Evolutionary conservation across 2,329 filamentous ascomycete genomes (phyloP).

Genomic region (Sphaerostilbella broomeana): DNA sequence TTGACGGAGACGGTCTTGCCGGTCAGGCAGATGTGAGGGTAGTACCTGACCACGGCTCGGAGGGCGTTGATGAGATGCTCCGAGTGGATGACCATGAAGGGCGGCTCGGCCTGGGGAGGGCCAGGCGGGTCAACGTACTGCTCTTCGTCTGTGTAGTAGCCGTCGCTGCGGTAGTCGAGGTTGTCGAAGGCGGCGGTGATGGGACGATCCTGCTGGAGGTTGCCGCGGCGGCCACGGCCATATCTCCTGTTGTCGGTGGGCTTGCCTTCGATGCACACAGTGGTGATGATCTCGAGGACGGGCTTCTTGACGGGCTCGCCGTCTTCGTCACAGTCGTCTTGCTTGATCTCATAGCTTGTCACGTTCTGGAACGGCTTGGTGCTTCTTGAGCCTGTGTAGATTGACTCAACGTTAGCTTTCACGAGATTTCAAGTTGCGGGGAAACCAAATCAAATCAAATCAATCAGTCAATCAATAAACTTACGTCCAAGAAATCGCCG

Average conservation of each 20-base stretch:
- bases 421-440: too few species aligned
- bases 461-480: too few species aligned
- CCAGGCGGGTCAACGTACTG: conserved; percentile 19
- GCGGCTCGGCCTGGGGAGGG: conserved; percentile 25
- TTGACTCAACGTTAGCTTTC: too few species aligned
- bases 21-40: conserved; percentile 35
- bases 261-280: conserved; percentile 24
- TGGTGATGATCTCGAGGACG: conserved; percentile 39
- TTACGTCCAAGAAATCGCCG: conserved; percentile 32
- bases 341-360: conserved; percentile 22
- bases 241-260: neutral
- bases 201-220: conserved; percentile 20
- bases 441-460: too few species aligned
- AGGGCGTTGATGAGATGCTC: conserved; percentile 41
- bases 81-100: conserved; percentile 39
- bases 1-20: conserved; percentile 32
- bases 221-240: conserved; percentile 11
- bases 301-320: conserved; percentile 22
- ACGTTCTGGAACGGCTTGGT: conserved; percentile 31
- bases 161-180: conserved; percentile 21
- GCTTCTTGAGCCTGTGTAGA: conserved; percentile 35
- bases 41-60: conserved; percentile 41
- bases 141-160: conserved; percentile 20
- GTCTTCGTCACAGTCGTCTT: conserved; percentile 16
- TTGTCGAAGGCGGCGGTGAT: conserved; percentile 24